These are phyloP conservation scores for Moesziomyces antarcticus DNA, from an alignment of 1,284 basidiomycete genomes.

Conservation along the genomic window DNA sequence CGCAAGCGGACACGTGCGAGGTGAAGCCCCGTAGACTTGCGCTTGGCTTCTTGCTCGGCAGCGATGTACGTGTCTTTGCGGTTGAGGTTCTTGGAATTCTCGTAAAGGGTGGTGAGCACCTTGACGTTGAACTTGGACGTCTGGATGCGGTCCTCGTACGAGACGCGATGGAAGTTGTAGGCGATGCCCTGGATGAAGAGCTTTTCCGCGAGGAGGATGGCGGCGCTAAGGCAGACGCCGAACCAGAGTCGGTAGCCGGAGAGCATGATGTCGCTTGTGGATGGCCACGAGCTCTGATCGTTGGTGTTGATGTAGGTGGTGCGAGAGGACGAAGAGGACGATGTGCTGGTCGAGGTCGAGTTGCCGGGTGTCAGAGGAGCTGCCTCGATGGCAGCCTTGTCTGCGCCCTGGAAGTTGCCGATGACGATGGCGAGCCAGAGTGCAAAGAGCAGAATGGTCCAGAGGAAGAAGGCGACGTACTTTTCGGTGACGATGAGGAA, in stretches of 20 bases:
- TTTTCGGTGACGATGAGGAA: constrained; percentile 71
- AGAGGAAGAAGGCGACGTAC: constrained; percentile 75
- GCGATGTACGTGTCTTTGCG: constrained; percentile 48
- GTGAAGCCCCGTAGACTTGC: constrained; percentile 41
- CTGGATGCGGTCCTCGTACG: constrained; percentile 85
- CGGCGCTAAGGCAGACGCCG: constrained; percentile 78
- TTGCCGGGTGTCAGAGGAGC: constrained; percentile 41
- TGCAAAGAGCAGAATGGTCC: constrained; percentile 76
- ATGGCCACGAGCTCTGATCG: constrained; percentile 37
- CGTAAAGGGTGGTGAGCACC: constrained; percentile 80
- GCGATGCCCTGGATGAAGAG: constrained; percentile 78
- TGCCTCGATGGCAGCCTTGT: constrained; percentile 29
- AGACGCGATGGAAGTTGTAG: constrained; percentile 84
- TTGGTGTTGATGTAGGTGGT: constrained; percentile 20
- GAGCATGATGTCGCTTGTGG: constrained; percentile 68
- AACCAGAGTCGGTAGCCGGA: constrained; percentile 70
- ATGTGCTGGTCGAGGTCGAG: constrained; percentile 32
- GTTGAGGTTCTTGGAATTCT: constrained; percentile 73
- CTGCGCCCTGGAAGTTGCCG: constrained; percentile 58
- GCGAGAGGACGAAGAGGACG: constrained; percentile 25
- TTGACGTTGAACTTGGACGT: constrained; percentile 84
- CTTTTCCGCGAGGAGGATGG: constrained; percentile 83
- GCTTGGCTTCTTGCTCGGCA: constrained; percentile 47
- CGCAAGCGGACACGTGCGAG: constrained; percentile 26
- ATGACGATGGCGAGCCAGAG: constrained; percentile 61